Percentiles rank a stretch among this genome's conserved stretches.
Conservation (phyloP, 371 early-diverging fungal species). For the Mucor irregularis region DNA sequence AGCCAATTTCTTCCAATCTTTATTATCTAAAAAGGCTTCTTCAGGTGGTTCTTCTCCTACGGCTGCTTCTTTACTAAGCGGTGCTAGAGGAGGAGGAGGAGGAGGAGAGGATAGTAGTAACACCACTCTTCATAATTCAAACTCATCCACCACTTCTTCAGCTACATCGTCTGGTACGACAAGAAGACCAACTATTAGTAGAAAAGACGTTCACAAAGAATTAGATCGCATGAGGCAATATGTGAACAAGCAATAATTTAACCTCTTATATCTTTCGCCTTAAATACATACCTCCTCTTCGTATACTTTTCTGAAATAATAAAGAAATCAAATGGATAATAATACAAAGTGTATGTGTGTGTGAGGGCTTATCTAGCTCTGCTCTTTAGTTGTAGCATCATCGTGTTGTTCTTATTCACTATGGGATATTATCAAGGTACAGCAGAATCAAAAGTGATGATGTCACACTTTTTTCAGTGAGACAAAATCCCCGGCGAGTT, state of each 20-base stretch:
- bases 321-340: too few species aligned
- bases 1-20: conserved; percentile 86
- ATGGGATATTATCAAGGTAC: too few species aligned
- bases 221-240: conserved; percentile 50
- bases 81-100: neutral
- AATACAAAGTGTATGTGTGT: too few species aligned
- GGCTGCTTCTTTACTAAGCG: conserved; percentile 13
- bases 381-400: neutral
- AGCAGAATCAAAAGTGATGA: neutral
- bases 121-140: too few species aligned
- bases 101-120: too few species aligned
- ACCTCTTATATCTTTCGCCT: too few species aligned
- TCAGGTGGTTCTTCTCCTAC: conserved; percentile 18
- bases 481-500: neutral
- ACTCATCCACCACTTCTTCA: neutral
- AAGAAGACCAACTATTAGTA: conserved; percentile 37
- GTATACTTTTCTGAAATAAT: neutral
- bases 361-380: too few species aligned
- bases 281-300: neutral
- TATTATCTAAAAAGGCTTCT: conserved; percentile 69
- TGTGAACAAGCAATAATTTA: conserved; percentile 25
- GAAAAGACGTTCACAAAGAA: conserved; percentile 55
- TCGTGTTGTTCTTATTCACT: too few species aligned
- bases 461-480: neutral
- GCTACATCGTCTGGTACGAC: conserved; percentile 13